These are phyloP conservation scores for Metschnikowia anglica DNA, from an alignment of 805 yeast species.

Conservation along the genomic window DNA sequence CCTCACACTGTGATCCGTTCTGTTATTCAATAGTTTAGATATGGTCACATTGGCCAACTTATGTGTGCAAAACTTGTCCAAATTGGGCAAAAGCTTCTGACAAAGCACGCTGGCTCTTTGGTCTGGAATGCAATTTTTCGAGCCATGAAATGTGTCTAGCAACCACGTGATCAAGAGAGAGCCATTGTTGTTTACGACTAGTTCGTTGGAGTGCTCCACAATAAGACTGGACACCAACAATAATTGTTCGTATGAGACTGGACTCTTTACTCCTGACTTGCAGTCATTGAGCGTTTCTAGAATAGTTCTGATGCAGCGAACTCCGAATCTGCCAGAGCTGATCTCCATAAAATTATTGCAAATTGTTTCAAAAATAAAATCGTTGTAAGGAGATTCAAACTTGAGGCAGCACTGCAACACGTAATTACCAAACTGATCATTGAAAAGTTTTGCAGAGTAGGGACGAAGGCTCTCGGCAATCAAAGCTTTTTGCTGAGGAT, in stretches of 20 bases:
- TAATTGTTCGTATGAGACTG: conserved; percentile 57
- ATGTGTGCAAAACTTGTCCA: conserved; percentile 67
- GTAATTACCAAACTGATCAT: conserved; percentile 96
- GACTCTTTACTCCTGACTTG: conserved; percentile 15
- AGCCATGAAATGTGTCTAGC: conserved; percentile 61
- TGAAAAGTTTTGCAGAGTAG: conserved; percentile 78
- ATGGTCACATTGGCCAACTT: conserved; percentile 83
- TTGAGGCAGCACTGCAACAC: conserved; percentile 92
- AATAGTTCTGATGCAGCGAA: conserved; percentile 91
- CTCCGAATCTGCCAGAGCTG: conserved; percentile 88
- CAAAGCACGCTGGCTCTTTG: conserved; percentile 63
- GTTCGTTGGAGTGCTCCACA: conserved; percentile 70
- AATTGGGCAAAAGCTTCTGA: conserved; percentile 57
- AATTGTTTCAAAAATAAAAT: conserved; percentile 83
- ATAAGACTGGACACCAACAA: conserved; percentile 74
- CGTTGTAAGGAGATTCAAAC: conserved; percentile 85
- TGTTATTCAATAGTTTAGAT: conserved; percentile 69
- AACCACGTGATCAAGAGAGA: conserved; percentile 91
- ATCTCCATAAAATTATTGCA: conserved; percentile 75
- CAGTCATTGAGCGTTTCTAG: conserved; percentile 70
- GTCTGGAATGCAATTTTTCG: conserved; percentile 37
- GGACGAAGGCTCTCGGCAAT: conserved; percentile 74
- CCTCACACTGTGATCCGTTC: conserved; percentile 64
- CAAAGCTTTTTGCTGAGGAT: conserved; percentile 47
- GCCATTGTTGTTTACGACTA: conserved; percentile 84